phyloP scores from a whole-genome alignment of 352 stramenopile genomes.

The Phytophthora pistaciae region DNA sequence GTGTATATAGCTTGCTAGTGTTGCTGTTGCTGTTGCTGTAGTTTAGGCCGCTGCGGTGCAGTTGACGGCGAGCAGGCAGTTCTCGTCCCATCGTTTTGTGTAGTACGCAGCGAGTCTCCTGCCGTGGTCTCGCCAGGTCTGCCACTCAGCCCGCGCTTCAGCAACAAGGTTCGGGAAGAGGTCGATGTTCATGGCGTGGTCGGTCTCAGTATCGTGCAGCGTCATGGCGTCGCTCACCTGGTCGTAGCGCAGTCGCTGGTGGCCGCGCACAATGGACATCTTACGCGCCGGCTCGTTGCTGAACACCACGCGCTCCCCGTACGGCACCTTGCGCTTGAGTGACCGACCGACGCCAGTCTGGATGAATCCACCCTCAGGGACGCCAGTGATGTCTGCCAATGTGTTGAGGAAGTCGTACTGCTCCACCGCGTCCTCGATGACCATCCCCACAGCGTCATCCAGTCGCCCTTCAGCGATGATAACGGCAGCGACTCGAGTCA shows the following conservation, averaged over 20 bases:
- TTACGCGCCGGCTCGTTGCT: slow-evolving; percentile 62
- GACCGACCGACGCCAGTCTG: slow-evolving; percentile 47
- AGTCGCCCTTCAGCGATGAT: slow-evolving; percentile 48
- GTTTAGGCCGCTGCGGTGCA: slow-evolving; percentile 20
- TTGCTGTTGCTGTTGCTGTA: not conserved
- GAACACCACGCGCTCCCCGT: slow-evolving; percentile 49
- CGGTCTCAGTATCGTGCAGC: slow-evolving; percentile 46
- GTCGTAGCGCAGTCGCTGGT: slow-evolving; percentile 55
- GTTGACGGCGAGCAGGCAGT: slow-evolving; percentile 42
- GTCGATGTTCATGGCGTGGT: slow-evolving; percentile 47
- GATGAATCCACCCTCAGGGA: slow-evolving; percentile 40
- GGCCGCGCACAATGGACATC: slow-evolving; percentile 42
- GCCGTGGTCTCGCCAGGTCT: slow-evolving; percentile 31
- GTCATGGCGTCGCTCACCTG: slow-evolving; percentile 32
- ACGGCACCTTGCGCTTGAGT: slow-evolving; percentile 49
- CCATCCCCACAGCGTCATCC: slow-evolving; percentile 30
- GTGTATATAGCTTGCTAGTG: not conserved
- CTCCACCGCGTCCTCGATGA: slow-evolving; percentile 40
- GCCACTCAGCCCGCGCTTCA: slow-evolving; percentile 28
- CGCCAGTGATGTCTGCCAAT: slow-evolving; percentile 43
- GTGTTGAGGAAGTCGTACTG: slow-evolving; percentile 58
- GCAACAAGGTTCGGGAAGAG: slow-evolving; percentile 39
- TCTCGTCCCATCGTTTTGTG: slow-evolving; percentile 53
- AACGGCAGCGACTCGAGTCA: slow-evolving; percentile 38
- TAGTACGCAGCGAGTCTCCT: slow-evolving; percentile 60